Percentiles rank a stretch among this genome's conserved stretches.
Conservation (phyloP, 2,329 filamentous ascomycete genomes). For the Rhynchosporium agropyri region DNA sequence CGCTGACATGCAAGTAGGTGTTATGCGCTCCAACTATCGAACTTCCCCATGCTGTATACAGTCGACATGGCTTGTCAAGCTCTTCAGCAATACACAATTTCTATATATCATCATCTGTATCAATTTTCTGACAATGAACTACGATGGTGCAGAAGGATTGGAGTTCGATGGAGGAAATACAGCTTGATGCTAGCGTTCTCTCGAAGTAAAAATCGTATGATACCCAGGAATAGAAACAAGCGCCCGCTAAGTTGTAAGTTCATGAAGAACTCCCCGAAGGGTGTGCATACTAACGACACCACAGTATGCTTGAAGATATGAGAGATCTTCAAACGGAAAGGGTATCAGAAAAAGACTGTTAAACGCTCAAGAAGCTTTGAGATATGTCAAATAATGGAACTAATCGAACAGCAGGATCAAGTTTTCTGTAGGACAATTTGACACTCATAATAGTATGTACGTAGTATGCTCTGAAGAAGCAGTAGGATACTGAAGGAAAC, state of each 20-base stretch:
- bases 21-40: constrained; percentile 9
- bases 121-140: constrained; percentile 33
- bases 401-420: too few relatives aligned
- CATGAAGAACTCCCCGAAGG: constrained; percentile 40
- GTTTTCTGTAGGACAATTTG: too few relatives aligned
- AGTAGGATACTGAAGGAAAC: constrained; percentile 7
- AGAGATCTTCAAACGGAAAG: constrained; percentile 22
- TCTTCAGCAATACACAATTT: neutral
- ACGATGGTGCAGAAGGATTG: constrained; percentile 29
- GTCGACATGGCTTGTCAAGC: neutral
- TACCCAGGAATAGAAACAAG: constrained; percentile 21
- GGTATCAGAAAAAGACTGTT: constrained; percentile 12
- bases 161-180: constrained; percentile 34
- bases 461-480: constrained; percentile 11
- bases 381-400: too few relatives aligned
- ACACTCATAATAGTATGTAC: too few relatives aligned
- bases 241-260: constrained; percentile 20
- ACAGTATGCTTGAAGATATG: constrained; percentile 25
- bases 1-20: constrained; percentile 1
- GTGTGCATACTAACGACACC: constrained; percentile 1
- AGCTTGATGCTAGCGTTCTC: constrained; percentile 37
- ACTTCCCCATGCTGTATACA: constrained; percentile 11
- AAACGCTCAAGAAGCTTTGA: too few relatives aligned
- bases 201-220: constrained; percentile 19
- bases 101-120: constrained; percentile 19